Evolutionary conservation across 345 rosid genomes (phyloP), one percentile per base, ranked within the genome.

Genomic region (Pseudoturritis turrita): DNA sequence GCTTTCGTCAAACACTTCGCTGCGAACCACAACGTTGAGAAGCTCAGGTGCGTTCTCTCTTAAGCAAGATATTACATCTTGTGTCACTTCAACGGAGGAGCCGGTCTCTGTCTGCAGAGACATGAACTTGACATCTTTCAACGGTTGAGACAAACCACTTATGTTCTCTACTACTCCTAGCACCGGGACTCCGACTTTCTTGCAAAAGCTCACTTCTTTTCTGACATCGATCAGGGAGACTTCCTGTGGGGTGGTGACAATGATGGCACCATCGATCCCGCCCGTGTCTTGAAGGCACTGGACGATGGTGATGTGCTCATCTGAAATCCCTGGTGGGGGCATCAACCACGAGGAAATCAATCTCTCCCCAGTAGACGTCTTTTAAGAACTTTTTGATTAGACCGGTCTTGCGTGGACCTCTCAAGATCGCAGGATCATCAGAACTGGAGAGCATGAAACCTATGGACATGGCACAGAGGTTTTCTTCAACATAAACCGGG

Each of bases 251-350:
- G 97, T 91, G 6, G 98, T 89, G 67, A 91, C 96, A n/a, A 94
- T 83, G 53, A 94, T 94, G n/a, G 98, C 96, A 37, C 98, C 98
- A 9, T 94, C 96, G 28, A 94, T 87, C 29, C n/a, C n/a, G n/a
- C 97, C 96, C 0, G 95, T 80, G 25, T 77, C 86, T 74, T 82
- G 96, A 55, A 94, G 97, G 81, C 84, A 91, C 76, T 91, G 96
- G 31, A 89, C 96, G 11, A 94, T 89, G 0, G 97, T 89, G 85
- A 94, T 91, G 78, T 94, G 95, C 72, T 91, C 97, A 43, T 94
- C 97, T 10, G 98, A 94, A 36, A 97, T 94, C 71, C 98, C 97
- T 0, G 96, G 98, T 2, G n/a, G 98, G 98, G 10, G 98, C 92
- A 72, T 94, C 98, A n/a, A 94, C 96, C 46, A 91, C 88, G 0